These are phyloP conservation scores for Bipolaris bicolor DNA, from an alignment of 2,329 filamentous ascomycete species.

Conservation along the genomic window DNA sequence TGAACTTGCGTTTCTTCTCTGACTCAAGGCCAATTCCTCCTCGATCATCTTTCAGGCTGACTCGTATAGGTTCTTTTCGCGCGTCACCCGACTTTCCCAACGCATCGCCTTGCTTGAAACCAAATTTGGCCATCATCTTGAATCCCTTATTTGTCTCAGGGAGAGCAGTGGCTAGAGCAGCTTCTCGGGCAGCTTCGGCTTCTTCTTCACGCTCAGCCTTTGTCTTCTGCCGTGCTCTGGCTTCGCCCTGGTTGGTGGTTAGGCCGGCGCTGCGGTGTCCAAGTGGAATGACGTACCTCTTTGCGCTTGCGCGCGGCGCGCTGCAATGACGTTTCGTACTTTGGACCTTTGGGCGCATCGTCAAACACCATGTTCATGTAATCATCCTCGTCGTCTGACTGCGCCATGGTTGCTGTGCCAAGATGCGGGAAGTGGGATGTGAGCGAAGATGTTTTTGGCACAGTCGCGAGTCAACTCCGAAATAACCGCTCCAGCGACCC, in stretches of 20 bases:
- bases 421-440: background rate
- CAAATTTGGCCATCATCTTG: conserved; percentile 96
- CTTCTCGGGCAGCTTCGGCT: conserved; percentile 73
- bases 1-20: conserved; percentile 77
- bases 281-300: conserved; percentile 49
- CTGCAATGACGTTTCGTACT: conserved; percentile 68
- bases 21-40: conserved; percentile 84
- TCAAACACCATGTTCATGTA: conserved; percentile 96
- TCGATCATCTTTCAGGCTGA: conserved; percentile 78
- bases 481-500: conserved; percentile 12
- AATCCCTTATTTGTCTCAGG: conserved; percentile 80
- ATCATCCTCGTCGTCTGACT: conserved; percentile 79
- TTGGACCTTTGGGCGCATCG: conserved; percentile 60
- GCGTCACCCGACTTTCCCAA: conserved; percentile 68
- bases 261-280: conserved; percentile 12
- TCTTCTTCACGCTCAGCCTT: conserved; percentile 83
- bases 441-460: conserved; percentile 5
- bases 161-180: conserved; percentile 75
- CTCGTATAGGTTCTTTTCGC: conserved; percentile 73
- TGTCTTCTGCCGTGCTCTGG: conserved; percentile 61
- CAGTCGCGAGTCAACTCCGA: conserved; percentile 14
- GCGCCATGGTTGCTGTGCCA: conserved; percentile 32
- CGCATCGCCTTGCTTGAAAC: conserved; percentile 77
- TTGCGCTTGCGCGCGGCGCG: conserved; percentile 60
- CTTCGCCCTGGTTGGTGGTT: conserved; percentile 34